Percentiles rank a stretch among this genome's conserved stretches.
Conservation (phyloP, 2,329 filamentous ascomycete genomes). For the Talaromyces sp. region DNA sequence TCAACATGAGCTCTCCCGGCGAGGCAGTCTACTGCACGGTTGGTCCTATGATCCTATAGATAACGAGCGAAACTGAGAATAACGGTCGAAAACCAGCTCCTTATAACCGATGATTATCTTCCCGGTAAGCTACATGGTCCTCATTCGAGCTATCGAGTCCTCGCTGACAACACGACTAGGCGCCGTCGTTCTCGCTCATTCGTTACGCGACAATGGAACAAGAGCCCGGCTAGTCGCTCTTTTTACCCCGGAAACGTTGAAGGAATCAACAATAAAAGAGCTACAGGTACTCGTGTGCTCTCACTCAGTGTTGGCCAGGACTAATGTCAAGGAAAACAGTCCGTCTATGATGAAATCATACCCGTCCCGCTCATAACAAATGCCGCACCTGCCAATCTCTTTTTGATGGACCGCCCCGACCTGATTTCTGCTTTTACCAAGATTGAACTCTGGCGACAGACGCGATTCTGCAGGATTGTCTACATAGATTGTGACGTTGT, state of each 20-base stretch:
- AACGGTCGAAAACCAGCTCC: slow-evolving; percentile 56
- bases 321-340: slow-evolving; percentile 43
- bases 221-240: slow-evolving; percentile 79
- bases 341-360: slow-evolving; percentile 81
- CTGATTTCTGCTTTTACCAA: slow-evolving; percentile 93
- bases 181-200: slow-evolving; percentile 89
- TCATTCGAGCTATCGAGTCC: background rate
- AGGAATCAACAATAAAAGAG: slow-evolving; percentile 67
- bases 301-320: background rate
- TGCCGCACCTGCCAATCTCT: slow-evolving; percentile 70
- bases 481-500: slow-evolving; percentile 94
- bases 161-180: slow-evolving; percentile 47
- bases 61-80: background rate
- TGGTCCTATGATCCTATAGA: slow-evolving; percentile 19
- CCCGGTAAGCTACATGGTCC: slow-evolving; percentile 58
- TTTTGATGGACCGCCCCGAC: slow-evolving; percentile 86
- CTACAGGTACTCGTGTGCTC: slow-evolving; percentile 54
- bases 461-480: slow-evolving; percentile 84
- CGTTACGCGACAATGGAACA: slow-evolving; percentile 82
- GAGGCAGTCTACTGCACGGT: slow-evolving; percentile 64
- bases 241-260: slow-evolving; percentile 74
- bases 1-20: slow-evolving; percentile 34
- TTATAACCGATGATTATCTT: slow-evolving; percentile 86
- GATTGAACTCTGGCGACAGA: slow-evolving; percentile 87
- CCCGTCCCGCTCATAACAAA: slow-evolving; percentile 77